Percentiles rank a stretch among this genome's conserved stretches.
phyloP scores from a whole-genome alignment of 176 grass and related monocot species.

The Saccharum spontaneum region DNA sequence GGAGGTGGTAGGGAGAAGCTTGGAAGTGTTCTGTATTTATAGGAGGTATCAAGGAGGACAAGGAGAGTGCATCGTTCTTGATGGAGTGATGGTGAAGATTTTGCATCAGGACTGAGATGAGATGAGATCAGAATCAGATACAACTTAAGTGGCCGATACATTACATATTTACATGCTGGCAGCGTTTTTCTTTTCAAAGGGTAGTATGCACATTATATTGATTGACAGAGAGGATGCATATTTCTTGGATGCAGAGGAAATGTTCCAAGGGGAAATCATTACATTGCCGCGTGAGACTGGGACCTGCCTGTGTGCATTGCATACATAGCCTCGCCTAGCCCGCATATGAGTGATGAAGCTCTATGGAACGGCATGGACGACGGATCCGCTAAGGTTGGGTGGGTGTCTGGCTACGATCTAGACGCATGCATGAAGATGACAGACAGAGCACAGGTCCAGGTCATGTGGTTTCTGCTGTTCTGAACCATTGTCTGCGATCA shows the following conservation, averaged over 20 bases:
- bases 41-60: background rate
- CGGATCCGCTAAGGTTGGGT: background rate
- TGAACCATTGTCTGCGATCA: background rate
- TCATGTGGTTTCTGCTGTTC: slow-evolving; percentile 3
- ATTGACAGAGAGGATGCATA: background rate
- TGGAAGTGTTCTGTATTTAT: slow-evolving; percentile 8
- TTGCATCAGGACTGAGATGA: background rate
- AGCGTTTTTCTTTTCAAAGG: background rate
- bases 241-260: background rate
- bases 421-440: background rate
- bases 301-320: background rate
- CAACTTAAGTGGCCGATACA: background rate
- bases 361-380: background rate
- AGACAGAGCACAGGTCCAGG: background rate
- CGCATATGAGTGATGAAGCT: background rate
- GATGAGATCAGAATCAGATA: too few relatives aligned
- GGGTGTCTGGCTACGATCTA: background rate
- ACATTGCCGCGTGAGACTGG: background rate
- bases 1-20: background rate
- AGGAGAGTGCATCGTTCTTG: background rate
- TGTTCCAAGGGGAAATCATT: slow-evolving; percentile 1
- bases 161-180: background rate
- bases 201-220: background rate
- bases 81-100: background rate
- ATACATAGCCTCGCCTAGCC: too few relatives aligned